Conservation (phyloP, 177 flowering plant species). For the Vitis hybrid region DNA sequence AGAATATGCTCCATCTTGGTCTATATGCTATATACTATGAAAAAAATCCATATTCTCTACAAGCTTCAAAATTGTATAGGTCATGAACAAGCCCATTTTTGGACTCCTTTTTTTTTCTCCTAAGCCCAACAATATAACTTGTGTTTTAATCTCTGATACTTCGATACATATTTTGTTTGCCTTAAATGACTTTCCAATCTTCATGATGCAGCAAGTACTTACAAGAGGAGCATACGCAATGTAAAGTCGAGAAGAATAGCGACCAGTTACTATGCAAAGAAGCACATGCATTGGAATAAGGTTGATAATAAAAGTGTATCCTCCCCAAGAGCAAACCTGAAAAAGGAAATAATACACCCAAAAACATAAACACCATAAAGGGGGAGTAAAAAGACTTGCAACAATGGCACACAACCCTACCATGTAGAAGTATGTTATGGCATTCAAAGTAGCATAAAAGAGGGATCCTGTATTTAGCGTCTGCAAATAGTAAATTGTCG, state of each 20-base stretch:
- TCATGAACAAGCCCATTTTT: not conserved
- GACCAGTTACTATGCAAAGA: slow-evolving; percentile 94
- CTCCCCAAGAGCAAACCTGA: slow-evolving; percentile 99
- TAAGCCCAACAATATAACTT: not conserved
- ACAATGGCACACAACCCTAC: slow-evolving; percentile 37
- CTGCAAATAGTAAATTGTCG: slow-evolving; percentile 46
- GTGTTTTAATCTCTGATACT: not conserved
- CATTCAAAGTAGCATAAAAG: slow-evolving; percentile 93
- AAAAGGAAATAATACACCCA: slow-evolving; percentile 15
- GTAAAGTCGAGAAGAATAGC: slow-evolving; percentile 91
- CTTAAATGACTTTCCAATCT: not conserved
- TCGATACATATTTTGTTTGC: not conserved
- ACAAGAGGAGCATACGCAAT: slow-evolving; percentile 98
- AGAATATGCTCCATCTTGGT: not conserved
- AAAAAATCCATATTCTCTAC: not conserved
- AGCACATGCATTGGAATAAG: slow-evolving; percentile 99
- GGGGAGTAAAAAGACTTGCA: slow-evolving; percentile 5
- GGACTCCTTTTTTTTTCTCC: not conserved
- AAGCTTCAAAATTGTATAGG: not conserved
- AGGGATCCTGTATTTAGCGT: slow-evolving; percentile 97
- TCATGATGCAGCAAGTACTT: slow-evolving; percentile 35
- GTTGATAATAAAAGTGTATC: slow-evolving; percentile 96
- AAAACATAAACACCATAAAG: slow-evolving; percentile 11
- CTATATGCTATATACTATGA: not conserved
- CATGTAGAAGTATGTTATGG: slow-evolving; percentile 94